phyloP scores from a whole-genome alignment of 768 basidiomycete genomes.

The Lentinula lateritia region DNA sequence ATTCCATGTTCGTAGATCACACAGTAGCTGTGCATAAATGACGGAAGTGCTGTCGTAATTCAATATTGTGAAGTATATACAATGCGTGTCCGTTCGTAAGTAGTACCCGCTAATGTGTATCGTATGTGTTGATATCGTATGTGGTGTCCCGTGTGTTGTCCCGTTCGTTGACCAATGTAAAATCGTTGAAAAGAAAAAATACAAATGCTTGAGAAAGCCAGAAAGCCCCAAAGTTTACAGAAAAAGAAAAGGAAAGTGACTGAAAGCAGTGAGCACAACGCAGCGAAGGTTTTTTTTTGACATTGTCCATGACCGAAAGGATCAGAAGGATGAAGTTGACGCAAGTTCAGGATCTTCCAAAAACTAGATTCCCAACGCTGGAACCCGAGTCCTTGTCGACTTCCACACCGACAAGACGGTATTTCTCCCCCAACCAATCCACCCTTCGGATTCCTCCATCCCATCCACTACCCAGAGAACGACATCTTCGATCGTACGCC shows the following conservation, averaged over 20 bases:
- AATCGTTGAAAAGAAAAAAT: neutral
- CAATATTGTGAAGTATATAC: too few relatives aligned
- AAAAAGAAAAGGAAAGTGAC: neutral
- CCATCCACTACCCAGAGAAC: constrained; percentile 58
- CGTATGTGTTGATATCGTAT: neutral
- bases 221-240: neutral
- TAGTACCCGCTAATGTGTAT: neutral
- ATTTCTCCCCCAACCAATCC: constrained; percentile 63
- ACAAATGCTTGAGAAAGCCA: neutral
- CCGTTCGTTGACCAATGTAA: neutral
- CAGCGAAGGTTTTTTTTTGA: neutral
- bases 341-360: constrained; percentile 14
- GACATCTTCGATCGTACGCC: constrained; percentile 61
- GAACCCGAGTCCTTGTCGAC: constrained; percentile 34
- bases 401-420: constrained; percentile 55
- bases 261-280: neutral
- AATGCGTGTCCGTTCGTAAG: neutral
- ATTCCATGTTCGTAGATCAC: too few relatives aligned
- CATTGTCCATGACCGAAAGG: neutral
- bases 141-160: neutral
- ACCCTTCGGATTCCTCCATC: constrained; percentile 62
- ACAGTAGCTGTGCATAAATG: too few relatives aligned
- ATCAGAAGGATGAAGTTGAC: too few relatives aligned
- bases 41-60: too few relatives aligned
- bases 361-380: constrained; percentile 44